phyloP scores from a whole-genome alignment of 495 filamentous ascomycete genomes.

The Cercophora sp. region DNA sequence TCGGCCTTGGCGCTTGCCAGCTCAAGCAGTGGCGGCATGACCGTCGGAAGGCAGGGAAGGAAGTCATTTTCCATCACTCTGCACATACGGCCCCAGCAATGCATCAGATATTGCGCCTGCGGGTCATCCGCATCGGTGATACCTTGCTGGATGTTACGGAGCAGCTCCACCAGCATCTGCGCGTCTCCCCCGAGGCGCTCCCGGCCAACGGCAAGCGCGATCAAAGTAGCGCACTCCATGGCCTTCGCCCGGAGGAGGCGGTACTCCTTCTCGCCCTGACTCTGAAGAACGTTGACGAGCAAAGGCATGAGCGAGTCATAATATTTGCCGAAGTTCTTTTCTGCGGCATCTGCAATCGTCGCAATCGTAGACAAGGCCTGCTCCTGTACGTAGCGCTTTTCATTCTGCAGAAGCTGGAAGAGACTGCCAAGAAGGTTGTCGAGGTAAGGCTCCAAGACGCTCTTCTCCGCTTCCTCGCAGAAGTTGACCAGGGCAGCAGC shows the following conservation, averaged over 20 bases:
- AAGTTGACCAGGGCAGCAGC: constrained; percentile 98
- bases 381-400: constrained; percentile 95
- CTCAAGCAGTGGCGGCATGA: constrained; percentile 91
- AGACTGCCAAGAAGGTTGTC: constrained; percentile 79
- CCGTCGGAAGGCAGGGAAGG: constrained; percentile 81
- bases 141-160: constrained; percentile 80
- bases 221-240: constrained; percentile 98
- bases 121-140: constrained; percentile 93
- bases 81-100: constrained; percentile 99
- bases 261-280: constrained; percentile 89
- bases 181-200: constrained; percentile 87
- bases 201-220: constrained; percentile 92
- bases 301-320: constrained; percentile 94
- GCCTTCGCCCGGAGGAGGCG: constrained; percentile 90
- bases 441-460: constrained; percentile 87
- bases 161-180: constrained; percentile 73
- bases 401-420: constrained; percentile 77
- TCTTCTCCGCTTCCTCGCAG: constrained; percentile 96
- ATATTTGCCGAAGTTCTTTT: constrained; percentile 92
- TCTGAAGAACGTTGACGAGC: constrained; percentile 79
- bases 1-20: constrained; percentile 94
- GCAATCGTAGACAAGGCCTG: constrained; percentile 98
- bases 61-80: constrained; percentile 88
- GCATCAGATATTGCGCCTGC: constrained; percentile 93
- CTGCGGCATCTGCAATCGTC: constrained; percentile 96